Evolutionary conservation across 1,284 basidiomycete genomes (phyloP).

Genomic region (Rhizoctonia solani): DNA sequence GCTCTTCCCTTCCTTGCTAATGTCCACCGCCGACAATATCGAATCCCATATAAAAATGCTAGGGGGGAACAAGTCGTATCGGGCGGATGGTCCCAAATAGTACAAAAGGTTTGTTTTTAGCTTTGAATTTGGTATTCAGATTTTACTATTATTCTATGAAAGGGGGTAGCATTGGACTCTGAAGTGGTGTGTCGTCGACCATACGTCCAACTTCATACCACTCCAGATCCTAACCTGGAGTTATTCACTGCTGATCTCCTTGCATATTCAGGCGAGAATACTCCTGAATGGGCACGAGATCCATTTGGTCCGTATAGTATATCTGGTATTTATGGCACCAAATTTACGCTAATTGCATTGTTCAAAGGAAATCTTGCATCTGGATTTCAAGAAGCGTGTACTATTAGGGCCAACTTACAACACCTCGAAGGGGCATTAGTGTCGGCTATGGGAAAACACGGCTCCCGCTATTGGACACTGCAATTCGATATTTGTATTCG

Average conservation of each 20-base stretch:
- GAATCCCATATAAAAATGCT: neutral
- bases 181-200: neutral
- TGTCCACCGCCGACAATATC: neutral
- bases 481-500: constrained; percentile 28
- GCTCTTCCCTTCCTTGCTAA: neutral
- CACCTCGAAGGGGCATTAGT: constrained; percentile 6
- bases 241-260: neutral
- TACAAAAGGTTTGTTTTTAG: neutral
- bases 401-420: neutral
- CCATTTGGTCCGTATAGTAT: neutral
- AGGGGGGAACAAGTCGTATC: neutral
- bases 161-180: constrained; percentile 15
- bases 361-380: neutral
- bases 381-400: neutral
- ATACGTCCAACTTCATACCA: neutral
- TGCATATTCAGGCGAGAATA: neutral
- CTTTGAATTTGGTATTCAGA: neutral
- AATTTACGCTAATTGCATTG: neutral
- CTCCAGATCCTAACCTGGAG: neutral
- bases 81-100: constrained; percentile 21
- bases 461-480: constrained; percentile 25
- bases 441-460: neutral
- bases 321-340: neutral
- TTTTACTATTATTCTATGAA: neutral
- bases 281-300: neutral